Evolutionary conservation across 192 early-diverging fungal species (phyloP).

Genomic region (Funneliformis mosseae): DNA sequence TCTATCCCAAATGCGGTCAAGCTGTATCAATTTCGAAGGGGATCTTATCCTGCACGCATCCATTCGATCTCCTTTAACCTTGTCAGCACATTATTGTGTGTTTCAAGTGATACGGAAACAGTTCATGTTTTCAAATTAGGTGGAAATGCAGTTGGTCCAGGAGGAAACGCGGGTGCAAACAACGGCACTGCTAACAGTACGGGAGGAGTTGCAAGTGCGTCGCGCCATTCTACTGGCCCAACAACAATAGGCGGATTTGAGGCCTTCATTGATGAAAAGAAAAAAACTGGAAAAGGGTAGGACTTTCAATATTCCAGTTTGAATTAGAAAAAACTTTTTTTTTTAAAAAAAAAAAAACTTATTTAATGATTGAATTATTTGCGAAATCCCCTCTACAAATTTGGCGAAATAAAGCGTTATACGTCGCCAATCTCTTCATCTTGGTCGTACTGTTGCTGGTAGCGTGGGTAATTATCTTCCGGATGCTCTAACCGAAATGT

Average conservation of each 20-base stretch:
- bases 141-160: constrained; percentile 30
- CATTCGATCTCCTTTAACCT: constrained; percentile 89
- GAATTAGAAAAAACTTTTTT: not conserved
- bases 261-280: not conserved
- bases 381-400: not conserved
- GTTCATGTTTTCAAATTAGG: constrained; percentile 88
- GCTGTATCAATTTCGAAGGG: constrained; percentile 92
- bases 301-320: not conserved
- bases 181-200: constrained; percentile 29
- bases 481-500: constrained; percentile 86
- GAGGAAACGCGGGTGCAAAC: constrained; percentile 14
- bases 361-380: not conserved
- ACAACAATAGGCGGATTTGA: constrained; percentile 48
- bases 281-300: constrained; percentile 12
- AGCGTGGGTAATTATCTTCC: constrained; percentile 88
- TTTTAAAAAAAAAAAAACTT: not conserved
- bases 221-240: constrained; percentile 11
- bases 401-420: constrained; percentile 45
- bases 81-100: constrained; percentile 69
- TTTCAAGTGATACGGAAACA: constrained; percentile 91
- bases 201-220: constrained; percentile 17
- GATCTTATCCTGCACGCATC: constrained; percentile 89
- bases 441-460: constrained; percentile 70
- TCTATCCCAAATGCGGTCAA: constrained; percentile 82
- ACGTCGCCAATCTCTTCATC: constrained; percentile 61